Evolutionary conservation across 768 basidiomycete species (phyloP).

Genomic region (Russula dissimulans): DNA sequence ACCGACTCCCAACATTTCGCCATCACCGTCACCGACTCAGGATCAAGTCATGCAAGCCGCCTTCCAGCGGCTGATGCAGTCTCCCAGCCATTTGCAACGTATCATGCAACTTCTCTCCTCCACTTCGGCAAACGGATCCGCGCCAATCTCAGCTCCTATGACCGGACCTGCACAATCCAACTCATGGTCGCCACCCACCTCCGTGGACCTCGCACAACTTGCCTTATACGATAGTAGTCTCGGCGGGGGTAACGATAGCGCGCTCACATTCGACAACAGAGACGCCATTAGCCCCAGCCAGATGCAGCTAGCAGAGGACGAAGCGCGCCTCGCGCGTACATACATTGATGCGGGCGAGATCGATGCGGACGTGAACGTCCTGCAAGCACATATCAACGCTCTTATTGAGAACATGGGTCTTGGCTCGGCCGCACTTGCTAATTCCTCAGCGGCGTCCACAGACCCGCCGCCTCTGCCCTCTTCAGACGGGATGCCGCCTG

Average conservation of each 20-base stretch:
- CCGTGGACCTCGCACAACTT: slow-evolving; percentile 21
- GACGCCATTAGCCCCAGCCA: slow-evolving; percentile 21
- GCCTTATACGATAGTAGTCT: slow-evolving; percentile 19
- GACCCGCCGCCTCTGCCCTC: slow-evolving; percentile 22
- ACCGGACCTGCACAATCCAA: slow-evolving; percentile 1
- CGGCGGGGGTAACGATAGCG: background rate
- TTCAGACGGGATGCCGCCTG: background rate
- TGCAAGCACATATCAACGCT: slow-evolving; percentile 59
- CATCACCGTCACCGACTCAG: slow-evolving; percentile 3
- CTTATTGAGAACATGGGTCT: slow-evolving; percentile 65
- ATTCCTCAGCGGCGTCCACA: slow-evolving; percentile 11
- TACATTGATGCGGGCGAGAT: slow-evolving; percentile 59
- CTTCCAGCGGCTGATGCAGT: slow-evolving; percentile 22
- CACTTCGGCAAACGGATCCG: background rate
- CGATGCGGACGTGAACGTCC: slow-evolving; percentile 59
- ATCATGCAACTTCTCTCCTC: slow-evolving; percentile 22
- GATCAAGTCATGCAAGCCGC: slow-evolving; percentile 20
- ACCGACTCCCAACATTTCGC: background rate
- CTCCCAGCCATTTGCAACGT: slow-evolving; percentile 24
- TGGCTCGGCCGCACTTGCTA: slow-evolving; percentile 36
- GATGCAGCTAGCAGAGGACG: slow-evolving; percentile 30
- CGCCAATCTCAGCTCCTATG: background rate
- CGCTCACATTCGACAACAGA: slow-evolving; percentile 27
- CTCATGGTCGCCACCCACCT: slow-evolving; percentile 16
- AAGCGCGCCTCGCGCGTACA: slow-evolving; percentile 40